phyloP scores from a whole-genome alignment of 257 asterid species.

The Coffea canephora region DNA sequence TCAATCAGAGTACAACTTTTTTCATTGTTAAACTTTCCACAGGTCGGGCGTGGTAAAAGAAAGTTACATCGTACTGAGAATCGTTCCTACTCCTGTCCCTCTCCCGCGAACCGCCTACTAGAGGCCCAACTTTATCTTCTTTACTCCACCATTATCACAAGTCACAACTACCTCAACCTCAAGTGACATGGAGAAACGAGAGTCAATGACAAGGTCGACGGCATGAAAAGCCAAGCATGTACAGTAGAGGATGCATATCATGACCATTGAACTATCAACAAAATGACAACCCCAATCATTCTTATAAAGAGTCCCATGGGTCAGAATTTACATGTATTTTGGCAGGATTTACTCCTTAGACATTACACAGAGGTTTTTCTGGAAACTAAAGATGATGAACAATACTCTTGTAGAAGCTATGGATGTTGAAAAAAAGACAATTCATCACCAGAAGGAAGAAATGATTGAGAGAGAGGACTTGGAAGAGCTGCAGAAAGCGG shows the following conservation, averaged over 20 bases:
- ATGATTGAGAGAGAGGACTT: constrained; percentile 10
- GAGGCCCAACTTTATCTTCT: constrained; percentile 1
- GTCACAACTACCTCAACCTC: neutral
- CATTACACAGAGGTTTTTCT: neutral
- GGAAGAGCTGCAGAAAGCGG: neutral
- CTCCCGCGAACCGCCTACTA: neutral
- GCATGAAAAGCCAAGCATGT: neutral
- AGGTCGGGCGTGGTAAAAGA: neutral
- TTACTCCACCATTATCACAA: constrained; percentile 11
- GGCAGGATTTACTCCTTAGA: neutral
- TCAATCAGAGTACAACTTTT: constrained; percentile 22
- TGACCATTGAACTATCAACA: too few relatives aligned
- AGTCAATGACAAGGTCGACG: constrained; percentile 4
- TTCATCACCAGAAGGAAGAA: constrained; percentile 3
- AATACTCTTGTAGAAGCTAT: constrained; percentile 22
- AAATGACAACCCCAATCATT: too few relatives aligned
- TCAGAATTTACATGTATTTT: neutral
- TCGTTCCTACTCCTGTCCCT: too few relatives aligned
- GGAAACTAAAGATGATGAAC: constrained; percentile 14
- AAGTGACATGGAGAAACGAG: neutral
- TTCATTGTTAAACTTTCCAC: neutral
- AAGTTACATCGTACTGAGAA: too few relatives aligned
- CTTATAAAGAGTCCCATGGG: neutral
- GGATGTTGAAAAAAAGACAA: constrained; percentile 29
- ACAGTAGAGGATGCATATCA: too few relatives aligned